Evolutionary conservation across 768 basidiomycete genomes (phyloP).

Genomic region (Melanogaster broomeanus): DNA sequence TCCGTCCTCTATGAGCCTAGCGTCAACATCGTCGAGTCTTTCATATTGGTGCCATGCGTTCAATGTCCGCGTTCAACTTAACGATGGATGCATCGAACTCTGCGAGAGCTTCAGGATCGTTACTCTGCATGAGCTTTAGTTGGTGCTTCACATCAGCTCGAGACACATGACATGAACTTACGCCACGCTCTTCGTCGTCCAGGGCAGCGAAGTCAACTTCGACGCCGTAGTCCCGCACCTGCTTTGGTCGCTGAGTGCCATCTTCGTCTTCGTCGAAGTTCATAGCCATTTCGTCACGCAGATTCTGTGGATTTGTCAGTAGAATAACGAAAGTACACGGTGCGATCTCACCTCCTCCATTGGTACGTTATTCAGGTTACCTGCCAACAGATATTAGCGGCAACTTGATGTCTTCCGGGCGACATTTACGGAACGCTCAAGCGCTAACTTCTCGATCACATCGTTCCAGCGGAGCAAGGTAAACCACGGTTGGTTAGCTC

Average conservation of each 20-base stretch:
- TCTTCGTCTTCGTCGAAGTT: conserved; percentile 90
- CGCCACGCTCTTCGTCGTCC: conserved; percentile 73
- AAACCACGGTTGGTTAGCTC: background rate
- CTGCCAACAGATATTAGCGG: conserved; percentile 74
- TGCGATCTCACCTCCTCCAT: conserved; percentile 81
- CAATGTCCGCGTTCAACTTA: conserved; percentile 78
- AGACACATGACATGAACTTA: conserved; percentile 28
- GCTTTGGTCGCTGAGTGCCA: conserved; percentile 70
- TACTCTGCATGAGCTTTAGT: conserved; percentile 43
- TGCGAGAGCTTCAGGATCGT: conserved; percentile 61
- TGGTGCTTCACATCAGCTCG: background rate
- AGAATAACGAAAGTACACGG: background rate
- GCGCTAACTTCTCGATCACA: conserved; percentile 84
- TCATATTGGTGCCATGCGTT: conserved; percentile 94
- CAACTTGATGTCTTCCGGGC: conserved; percentile 87
- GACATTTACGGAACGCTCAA: conserved; percentile 92
- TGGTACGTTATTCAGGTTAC: conserved; percentile 82
- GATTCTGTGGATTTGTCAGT: conserved; percentile 50
- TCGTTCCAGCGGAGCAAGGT: conserved; percentile 57
- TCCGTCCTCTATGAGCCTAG: conserved; percentile 87
- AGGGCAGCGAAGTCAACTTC: conserved; percentile 82
- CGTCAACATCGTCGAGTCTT: conserved; percentile 81
- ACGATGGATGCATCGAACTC: conserved; percentile 73
- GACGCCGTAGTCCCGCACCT: conserved; percentile 82
- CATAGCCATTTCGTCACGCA: conserved; percentile 87